Evolutionary conservation across 768 basidiomycete genomes (phyloP).

Genomic region (Termitomyces sp.): DNA sequence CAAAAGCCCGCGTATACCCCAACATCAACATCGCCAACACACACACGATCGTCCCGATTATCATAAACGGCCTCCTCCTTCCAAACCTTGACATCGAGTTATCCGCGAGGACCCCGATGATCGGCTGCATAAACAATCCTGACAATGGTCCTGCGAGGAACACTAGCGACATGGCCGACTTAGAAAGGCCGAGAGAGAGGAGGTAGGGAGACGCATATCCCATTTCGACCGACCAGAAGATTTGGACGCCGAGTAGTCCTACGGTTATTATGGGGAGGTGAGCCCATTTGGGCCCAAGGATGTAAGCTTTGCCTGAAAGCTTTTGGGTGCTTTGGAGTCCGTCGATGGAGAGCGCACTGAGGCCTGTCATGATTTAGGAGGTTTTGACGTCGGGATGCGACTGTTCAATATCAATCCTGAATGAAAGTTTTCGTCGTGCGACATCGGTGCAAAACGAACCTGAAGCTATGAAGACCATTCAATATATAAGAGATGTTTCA

Average conservation of each 20-base stretch:
- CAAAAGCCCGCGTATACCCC: conserved; percentile 75
- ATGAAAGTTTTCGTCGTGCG: neutral
- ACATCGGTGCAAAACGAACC: neutral
- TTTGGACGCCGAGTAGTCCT: conserved; percentile 79
- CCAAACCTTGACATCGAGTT: conserved; percentile 82
- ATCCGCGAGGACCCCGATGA: conserved; percentile 88
- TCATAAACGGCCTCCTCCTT: conserved; percentile 82
- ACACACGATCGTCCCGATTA: conserved; percentile 65
- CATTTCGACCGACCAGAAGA: conserved; percentile 95
- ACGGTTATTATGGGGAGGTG: conserved; percentile 71
- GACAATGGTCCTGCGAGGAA: conserved; percentile 91
- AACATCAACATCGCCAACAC: conserved; percentile 73
- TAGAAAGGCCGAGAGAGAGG: conserved; percentile 82
- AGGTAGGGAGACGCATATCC: conserved; percentile 89
- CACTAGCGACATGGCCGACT: conserved; percentile 84
- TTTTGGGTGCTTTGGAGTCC: conserved; percentile 3
- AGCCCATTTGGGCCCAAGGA: conserved; percentile 66
- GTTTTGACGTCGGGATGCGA: neutral
- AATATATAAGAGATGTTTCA: neutral
- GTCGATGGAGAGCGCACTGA: conserved; percentile 4
- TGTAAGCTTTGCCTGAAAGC: conserved; percentile 45
- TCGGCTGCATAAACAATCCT: conserved; percentile 86
- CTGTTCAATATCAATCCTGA: neutral
- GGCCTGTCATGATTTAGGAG: conserved; percentile 9
- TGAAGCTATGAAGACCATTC: neutral